phyloP scores from a whole-genome alignment of 208 protist genomes.

The Acanthamoeba healyi region DNA sequence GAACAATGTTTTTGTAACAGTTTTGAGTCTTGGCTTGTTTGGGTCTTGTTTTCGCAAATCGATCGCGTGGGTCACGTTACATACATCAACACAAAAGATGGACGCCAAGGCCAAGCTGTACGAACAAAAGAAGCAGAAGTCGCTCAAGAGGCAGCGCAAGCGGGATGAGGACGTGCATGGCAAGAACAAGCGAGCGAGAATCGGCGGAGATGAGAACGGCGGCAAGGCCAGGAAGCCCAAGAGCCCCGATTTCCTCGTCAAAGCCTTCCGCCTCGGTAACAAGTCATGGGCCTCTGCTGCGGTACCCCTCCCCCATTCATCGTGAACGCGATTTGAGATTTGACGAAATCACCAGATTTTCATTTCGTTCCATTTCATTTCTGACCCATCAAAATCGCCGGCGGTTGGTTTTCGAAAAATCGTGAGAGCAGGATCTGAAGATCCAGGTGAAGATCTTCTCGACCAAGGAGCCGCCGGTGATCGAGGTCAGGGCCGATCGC shows the following conservation, averaged over 20 bases:
- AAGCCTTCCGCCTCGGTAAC: neutral
- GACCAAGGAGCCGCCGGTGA: slow-evolving; percentile 9
- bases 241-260: slow-evolving; percentile 28
- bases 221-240: slow-evolving; percentile 29
- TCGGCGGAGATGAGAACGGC: neutral
- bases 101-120: neutral
- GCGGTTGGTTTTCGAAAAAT: too few species aligned
- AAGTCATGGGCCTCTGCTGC: neutral
- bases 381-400: too few species aligned
- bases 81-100: too few species aligned
- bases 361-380: too few species aligned
- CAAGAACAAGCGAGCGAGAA: neutral
- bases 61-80: too few species aligned
- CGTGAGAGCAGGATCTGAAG: neutral
- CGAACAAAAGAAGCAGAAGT: neutral
- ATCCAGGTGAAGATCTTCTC: slow-evolving; percentile 35
- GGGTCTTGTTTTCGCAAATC: too few species aligned
- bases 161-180: neutral
- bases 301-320: too few species aligned
- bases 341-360: neutral
- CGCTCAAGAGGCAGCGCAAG: slow-evolving; percentile 10
- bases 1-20: too few species aligned
- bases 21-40: too few species aligned
- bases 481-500: slow-evolving; percentile 1
- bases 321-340: neutral